These are phyloP conservation scores for Mucor lusitanicus DNA, from an alignment of 371 early-diverging fungal genomes.

Conservation along the genomic window DNA sequence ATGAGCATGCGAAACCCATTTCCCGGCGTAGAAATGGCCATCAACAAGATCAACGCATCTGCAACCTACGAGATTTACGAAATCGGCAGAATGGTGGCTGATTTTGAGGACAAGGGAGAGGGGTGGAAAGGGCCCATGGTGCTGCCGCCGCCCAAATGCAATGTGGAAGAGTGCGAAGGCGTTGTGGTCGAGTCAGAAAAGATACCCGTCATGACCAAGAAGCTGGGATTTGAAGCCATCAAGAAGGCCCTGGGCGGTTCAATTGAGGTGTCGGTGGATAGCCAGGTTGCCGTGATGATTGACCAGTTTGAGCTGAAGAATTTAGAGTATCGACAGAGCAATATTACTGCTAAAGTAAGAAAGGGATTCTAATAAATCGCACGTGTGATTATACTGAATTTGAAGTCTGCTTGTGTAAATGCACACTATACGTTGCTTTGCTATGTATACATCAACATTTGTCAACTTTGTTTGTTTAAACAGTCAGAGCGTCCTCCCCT, in stretches of 20 bases:
- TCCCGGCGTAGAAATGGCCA: constrained; percentile 29
- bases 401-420: neutral
- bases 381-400: neutral
- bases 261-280: constrained; percentile 39
- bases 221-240: constrained; percentile 42
- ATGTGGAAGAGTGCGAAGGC: constrained; percentile 18
- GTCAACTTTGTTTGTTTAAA: neutral
- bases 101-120: constrained; percentile 34
- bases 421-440: too few relatives aligned
- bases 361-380: constrained; percentile 31
- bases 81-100: constrained; percentile 35
- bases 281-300: constrained; percentile 35
- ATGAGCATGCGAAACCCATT: constrained; percentile 49
- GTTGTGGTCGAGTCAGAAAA: constrained; percentile 37
- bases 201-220: constrained; percentile 42
- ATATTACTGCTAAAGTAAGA: constrained; percentile 43
- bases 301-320: constrained; percentile 31
- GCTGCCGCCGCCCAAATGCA: constrained; percentile 24
- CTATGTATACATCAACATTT: neutral
- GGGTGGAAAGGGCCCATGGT: constrained; percentile 29
- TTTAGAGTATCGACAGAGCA: constrained; percentile 35
- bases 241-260: constrained; percentile 43
- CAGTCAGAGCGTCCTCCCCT: neutral
- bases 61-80: constrained; percentile 34
- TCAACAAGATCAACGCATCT: constrained; percentile 43